A percentile compares a stretch with the other conserved stretches of the same genome.
These are phyloP conservation scores for Vicia villosa DNA, from an alignment of 306 rosid genomes.

Conservation along the genomic window DNA sequence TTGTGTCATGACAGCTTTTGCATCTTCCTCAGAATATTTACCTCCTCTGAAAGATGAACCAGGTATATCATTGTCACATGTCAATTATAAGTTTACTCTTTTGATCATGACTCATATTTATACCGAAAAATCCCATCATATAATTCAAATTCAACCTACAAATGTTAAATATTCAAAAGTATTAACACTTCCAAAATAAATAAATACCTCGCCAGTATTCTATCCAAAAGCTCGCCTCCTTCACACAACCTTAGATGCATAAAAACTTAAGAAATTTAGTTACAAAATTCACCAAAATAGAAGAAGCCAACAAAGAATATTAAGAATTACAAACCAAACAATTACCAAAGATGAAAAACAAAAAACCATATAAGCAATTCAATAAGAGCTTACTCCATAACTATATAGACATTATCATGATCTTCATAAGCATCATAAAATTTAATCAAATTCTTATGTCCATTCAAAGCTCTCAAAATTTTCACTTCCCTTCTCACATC, in stretches of 20 bases:
- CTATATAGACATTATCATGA: conserved; percentile 82
- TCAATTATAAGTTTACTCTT: conserved; percentile 14
- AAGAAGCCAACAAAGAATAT: conserved; percentile 18
- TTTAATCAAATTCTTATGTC: conserved; percentile 71
- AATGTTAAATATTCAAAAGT: conserved; percentile 17
- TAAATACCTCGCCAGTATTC: conserved; percentile 79
- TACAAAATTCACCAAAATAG: conserved; percentile 6
- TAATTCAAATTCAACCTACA: neutral
- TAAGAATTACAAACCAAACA: conserved; percentile 15
- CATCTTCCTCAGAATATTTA: conserved; percentile 91
- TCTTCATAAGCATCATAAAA: conserved; percentile 89
- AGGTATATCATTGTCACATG: conserved; percentile 22
- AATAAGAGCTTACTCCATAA: conserved; percentile 76
- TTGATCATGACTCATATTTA: neutral
- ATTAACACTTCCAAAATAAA: conserved; percentile 16
- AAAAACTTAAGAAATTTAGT: conserved; percentile 2
- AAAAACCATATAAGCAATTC: neutral
- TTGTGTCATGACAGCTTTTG: conserved; percentile 73
- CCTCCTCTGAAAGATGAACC: conserved; percentile 74
- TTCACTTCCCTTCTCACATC: conserved; percentile 96
- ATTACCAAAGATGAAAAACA: neutral
- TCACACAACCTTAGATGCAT: conserved; percentile 68
- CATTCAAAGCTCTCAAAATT: conserved; percentile 87
- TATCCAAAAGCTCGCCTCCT: conserved; percentile 97
- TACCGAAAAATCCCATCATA: neutral